Percentiles rank a stretch among this genome's conserved stretches.
Evolutionary conservation across 2,329 filamentous ascomycete genomes (phyloP).

Genomic region (Alternaria sp.): DNA sequence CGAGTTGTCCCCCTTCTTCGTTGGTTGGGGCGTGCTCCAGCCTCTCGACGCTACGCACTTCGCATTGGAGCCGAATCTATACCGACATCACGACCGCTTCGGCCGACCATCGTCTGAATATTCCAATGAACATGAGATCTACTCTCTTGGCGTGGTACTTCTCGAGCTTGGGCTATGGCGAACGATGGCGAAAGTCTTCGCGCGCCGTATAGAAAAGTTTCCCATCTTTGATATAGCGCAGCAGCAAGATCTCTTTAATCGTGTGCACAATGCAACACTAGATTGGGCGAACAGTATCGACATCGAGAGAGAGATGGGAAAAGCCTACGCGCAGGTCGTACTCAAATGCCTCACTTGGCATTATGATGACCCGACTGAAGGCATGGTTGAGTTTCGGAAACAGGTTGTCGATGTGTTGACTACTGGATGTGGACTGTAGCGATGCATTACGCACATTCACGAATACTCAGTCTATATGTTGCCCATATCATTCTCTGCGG

Average conservation of each 20-base stretch:
- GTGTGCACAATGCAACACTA: conserved; percentile 18
- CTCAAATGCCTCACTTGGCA: conserved; percentile 23
- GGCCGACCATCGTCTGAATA: conserved; percentile 55
- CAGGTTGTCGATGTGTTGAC: conserved; percentile 20
- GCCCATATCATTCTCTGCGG: neutral
- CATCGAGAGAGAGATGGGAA: conserved; percentile 25
- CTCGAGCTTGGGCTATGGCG: conserved; percentile 63
- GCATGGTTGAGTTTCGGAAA: conserved; percentile 21
- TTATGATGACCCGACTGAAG: conserved; percentile 12
- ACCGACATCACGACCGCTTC: conserved; percentile 61
- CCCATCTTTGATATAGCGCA: conserved; percentile 13
- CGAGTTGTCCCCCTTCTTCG: conserved; percentile 19
- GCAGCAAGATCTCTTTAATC: conserved; percentile 17
- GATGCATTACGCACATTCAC: neutral
- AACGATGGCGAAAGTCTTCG: conserved; percentile 23
- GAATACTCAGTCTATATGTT: neutral
- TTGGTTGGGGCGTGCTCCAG: conserved; percentile 26
- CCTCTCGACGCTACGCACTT: conserved; percentile 6
- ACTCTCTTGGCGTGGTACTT: conserved; percentile 63
- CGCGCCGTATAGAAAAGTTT: conserved; percentile 17
- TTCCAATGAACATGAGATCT: conserved; percentile 63
- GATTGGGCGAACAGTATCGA: conserved; percentile 23
- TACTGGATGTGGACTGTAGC: conserved; percentile 1
- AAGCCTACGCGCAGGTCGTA: conserved; percentile 19
- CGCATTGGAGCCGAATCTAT: conserved; percentile 53